Evolutionary conservation across 495 filamentous ascomycete species (phyloP), one percentile per base, ranked within the genome.

Genomic region (Evernia prunastri): DNA sequence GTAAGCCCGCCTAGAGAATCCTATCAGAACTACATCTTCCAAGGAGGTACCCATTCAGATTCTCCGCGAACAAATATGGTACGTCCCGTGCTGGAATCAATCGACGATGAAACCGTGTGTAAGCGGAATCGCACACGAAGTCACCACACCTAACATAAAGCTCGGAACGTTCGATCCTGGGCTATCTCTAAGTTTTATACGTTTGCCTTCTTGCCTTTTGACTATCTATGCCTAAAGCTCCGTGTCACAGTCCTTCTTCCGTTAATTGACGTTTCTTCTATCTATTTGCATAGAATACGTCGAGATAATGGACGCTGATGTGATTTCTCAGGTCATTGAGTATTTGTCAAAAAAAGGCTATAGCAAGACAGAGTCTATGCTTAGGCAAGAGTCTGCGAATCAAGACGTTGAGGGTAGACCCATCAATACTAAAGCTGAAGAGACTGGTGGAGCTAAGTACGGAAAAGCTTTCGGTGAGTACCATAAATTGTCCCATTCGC

Each of bases 261-360:
- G 35, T 13, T 5, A 4, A 23, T 53, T 23, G 20, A 35, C 56
- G 39, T 57, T 49, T 10, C 47, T 57, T 37, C 12, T 57, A n/a
- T 10, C 23, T 53, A 17, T 39, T 56, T 20, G 15, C 15, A 56
- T 2, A 1, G 9, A 10, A 42, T 3, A 36, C 29, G 25, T 10
- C 3, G 29, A 17, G 6, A 18, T 12, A 15, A 58, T 39, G 23
- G 23, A 39, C 29, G 60, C 69, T 71, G 45, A 71, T 43, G 15
- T 23, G 15, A 36, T 61, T 49, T 43, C 12, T 33, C 67, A 95
- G 92, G 92, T 98, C 39, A 94, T 96, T 27, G 94, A 98, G 68
- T 98, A 98, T 73, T 78, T 98, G 17, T 84, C 88, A 57, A 98
- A 98, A 76, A 97, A 97, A 71, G 94, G 94, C 2, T 98, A 97